Base-by-base conservation (phyloP, 352 stramenopile genomes). In the Phytopythium ostracodes region DNA sequence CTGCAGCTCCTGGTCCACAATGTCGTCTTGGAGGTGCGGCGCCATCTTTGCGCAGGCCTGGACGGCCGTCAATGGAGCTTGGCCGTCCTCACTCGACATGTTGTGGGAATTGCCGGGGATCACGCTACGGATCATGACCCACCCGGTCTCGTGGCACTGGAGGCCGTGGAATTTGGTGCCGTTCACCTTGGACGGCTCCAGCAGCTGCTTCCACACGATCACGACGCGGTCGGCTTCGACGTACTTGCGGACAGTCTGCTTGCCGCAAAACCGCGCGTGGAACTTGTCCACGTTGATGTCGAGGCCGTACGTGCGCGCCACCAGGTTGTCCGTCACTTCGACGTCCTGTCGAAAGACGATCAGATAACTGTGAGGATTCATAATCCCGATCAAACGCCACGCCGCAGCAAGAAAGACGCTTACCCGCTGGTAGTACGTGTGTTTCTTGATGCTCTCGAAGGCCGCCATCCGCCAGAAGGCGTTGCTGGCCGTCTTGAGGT, bases 11-110 rank as follows among this genome's bases (percentile, higher is more conserved):
- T 58, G 52, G 50, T 84, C 66, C 29, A 60, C 67, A 29, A 85
- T 72, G 46, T 81, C 70, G 25, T 84, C 72, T 47, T 82, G 69
- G 11, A 88, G 65, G 49, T 81, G 73, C 46, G 79, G 73, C 2
- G 70, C 71, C 54, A 78, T 80, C 46, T 75, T 78, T 25, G 75
- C 71, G 66, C 71, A 86, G 49, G 76, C 81, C 60, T 83, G 78
- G 51, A 86, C 63, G 4, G 64, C 63, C 31, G 79, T 77, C 33
- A 35, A 76, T 60, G 18, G 29, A 25, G 10, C 54, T 59, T 47
- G 54, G 31, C 10, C 59, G 38, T 43, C 8, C 29, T 8, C 24
- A 43, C 27, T 18, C n/a, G 20, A 24, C 5, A 17, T 8, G 7
- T n/a, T 6, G 7, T n/a, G 12, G 15, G 38, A n/a, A 8, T 10